Conservation (phyloP, 306 rosid genomes). For the Argentina anserina region DNA sequence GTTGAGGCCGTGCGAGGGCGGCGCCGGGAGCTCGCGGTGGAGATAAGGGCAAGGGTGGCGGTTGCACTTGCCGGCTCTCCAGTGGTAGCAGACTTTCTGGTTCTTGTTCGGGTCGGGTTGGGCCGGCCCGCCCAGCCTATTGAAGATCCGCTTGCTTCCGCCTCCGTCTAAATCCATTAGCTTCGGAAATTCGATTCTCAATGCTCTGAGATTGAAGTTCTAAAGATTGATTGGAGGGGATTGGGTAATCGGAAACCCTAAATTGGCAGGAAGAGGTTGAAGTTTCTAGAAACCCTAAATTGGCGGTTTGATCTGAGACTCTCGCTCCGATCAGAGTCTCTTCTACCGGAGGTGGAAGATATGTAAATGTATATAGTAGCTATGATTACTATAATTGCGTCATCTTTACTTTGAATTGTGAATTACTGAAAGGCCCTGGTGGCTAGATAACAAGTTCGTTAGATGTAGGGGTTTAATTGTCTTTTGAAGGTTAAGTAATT, state of each 20-base stretch:
- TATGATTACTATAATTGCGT: too few species aligned
- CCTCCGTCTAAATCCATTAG: conserved; percentile 76
- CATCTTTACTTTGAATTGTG: neutral
- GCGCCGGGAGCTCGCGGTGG: conserved; percentile 59
- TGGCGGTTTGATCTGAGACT: neutral
- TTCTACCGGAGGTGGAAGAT: neutral
- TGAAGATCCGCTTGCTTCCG: conserved; percentile 69
- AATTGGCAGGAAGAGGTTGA: neutral
- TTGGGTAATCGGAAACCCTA: neutral
- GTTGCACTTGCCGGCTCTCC: conserved; percentile 94
- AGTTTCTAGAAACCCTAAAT: neutral
- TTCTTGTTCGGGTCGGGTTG: conserved; percentile 35
- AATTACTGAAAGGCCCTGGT: neutral
- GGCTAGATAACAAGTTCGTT: too few species aligned
- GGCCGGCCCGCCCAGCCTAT: conserved; percentile 54
- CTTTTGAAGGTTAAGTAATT: too few species aligned
- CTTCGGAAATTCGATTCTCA: neutral
- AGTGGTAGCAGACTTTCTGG: conserved; percentile 80
- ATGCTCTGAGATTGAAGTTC: neutral
- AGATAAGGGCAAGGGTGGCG: conserved; percentile 70
- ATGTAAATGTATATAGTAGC: neutral
- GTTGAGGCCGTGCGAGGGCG: conserved; percentile 26
- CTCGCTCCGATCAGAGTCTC: neutral
- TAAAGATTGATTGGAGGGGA: neutral
- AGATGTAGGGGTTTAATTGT: too few species aligned